phyloP scores from a whole-genome alignment of 495 filamentous ascomycete species.

The Penicillium longicatenatum region DNA sequence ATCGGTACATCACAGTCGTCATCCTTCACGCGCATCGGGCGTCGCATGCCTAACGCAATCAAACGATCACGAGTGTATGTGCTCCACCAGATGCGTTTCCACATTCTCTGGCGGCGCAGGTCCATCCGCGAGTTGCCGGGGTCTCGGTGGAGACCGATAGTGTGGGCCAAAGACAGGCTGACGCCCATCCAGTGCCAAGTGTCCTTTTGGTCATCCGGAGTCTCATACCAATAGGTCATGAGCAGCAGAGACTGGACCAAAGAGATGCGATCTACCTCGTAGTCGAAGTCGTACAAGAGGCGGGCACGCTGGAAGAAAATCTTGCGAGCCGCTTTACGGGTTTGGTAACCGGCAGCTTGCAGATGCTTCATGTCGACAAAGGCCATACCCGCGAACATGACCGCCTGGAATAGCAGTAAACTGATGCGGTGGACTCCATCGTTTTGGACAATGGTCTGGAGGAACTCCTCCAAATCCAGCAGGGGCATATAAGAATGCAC shows the following conservation, averaged over 20 bases:
- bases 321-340: conserved; percentile 72
- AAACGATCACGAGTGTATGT: conserved; percentile 88
- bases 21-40: conserved; percentile 85
- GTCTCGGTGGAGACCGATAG: conserved; percentile 81
- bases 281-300: conserved; percentile 82
- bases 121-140: conserved; percentile 75
- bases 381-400: conserved; percentile 79
- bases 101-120: conserved; percentile 67
- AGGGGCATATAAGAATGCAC: conserved; percentile 92
- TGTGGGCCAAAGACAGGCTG: conserved; percentile 78
- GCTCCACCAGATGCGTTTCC: conserved; percentile 95
- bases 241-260: conserved; percentile 82
- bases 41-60: conserved; percentile 85
- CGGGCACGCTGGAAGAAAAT: conserved; percentile 78
- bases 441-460: conserved; percentile 62
- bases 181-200: conserved; percentile 94
- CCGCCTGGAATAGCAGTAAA: conserved; percentile 76
- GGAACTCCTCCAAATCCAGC: conserved; percentile 73
- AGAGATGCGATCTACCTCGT: conserved; percentile 77
- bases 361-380: conserved; percentile 75
- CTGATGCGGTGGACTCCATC: conserved; percentile 72
- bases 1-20: conserved; percentile 90
- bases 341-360: conserved; percentile 66
- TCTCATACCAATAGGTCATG: conserved; percentile 92
- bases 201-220: conserved; percentile 85